These are phyloP conservation scores for Nadsonia starkeyi-henricii DNA, from an alignment of 1,139 yeast species.

Conservation along the genomic window DNA sequence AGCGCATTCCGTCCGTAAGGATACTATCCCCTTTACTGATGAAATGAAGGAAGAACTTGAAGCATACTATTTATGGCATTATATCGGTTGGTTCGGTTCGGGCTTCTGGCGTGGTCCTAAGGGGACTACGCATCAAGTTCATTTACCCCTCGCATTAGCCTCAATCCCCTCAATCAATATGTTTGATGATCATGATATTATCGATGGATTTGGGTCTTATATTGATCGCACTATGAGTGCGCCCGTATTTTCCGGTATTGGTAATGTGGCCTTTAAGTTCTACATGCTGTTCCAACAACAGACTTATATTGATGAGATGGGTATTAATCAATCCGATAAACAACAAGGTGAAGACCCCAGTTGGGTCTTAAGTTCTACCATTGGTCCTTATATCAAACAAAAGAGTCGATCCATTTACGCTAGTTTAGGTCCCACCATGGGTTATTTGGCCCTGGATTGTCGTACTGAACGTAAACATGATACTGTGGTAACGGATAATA, in stretches of 20 bases:
- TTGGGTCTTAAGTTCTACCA: constrained; percentile 21
- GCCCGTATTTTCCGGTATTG: constrained; percentile 54
- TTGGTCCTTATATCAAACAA: constrained; percentile 57
- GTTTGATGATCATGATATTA: constrained; percentile 77
- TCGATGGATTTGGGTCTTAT: constrained; percentile 92
- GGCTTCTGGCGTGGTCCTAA: constrained; percentile 69
- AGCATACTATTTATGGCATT: constrained; percentile 54
- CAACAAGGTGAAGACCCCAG: constrained; percentile 20
- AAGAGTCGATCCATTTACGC: constrained; percentile 54
- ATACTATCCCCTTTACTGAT: constrained; percentile 28
- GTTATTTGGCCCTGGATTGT: constrained; percentile 73
- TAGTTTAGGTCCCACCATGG: constrained; percentile 59
- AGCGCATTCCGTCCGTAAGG: constrained; percentile 35
- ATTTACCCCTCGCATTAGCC: constrained; percentile 64
- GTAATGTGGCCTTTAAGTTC: constrained; percentile 66
- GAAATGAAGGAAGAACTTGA: constrained; percentile 43
- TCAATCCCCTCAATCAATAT: constrained; percentile 75
- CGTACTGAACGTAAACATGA: constrained; percentile 72
- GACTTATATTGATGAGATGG: constrained; percentile 27
- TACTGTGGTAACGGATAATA: constrained; percentile 38
- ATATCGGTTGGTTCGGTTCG: constrained; percentile 76
- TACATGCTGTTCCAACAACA: constrained; percentile 90
- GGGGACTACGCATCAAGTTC: constrained; percentile 49
- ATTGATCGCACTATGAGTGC: constrained; percentile 58
- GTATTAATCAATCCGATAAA: constrained; percentile 26